Percentiles rank a stretch among this genome's conserved stretches.
Evolutionary conservation across 176 grass and related monocot genomes (phyloP).

Genomic region (Cocos nucifera): DNA sequence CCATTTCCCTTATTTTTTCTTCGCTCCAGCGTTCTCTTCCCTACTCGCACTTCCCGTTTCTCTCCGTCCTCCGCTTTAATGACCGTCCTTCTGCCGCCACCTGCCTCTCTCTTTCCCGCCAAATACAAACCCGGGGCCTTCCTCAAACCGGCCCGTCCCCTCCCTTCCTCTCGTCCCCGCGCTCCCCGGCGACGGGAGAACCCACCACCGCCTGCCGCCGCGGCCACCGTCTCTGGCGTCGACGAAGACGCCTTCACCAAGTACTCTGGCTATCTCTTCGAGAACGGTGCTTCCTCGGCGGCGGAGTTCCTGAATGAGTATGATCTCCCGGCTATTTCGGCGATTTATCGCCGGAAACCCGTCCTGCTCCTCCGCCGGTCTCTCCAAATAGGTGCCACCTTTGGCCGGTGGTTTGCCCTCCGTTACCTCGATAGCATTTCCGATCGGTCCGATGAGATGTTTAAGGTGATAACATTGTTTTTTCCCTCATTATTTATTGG

Average conservation of each 20-base stretch:
- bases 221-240: conserved; percentile 26
- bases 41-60: no score
- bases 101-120: not conserved
- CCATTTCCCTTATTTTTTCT: no score
- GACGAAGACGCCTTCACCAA: conserved; percentile 75
- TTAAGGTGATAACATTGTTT: conserved; percentile 29
- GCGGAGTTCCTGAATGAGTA: conserved; percentile 53
- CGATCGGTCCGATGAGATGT: conserved; percentile 72
- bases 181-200: conserved; percentile 9
- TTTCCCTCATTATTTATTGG: not conserved
- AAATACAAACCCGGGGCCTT: not conserved
- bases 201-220: conserved; percentile 3
- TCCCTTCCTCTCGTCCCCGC: not conserved
- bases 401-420: conserved; percentile 75
- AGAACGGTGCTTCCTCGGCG: conserved; percentile 43
- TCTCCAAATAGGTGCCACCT: conserved; percentile 59
- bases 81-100: not conserved
- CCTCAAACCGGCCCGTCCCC: not conserved
- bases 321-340: conserved; percentile 33
- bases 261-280: conserved; percentile 79
- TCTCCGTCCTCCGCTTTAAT: not conserved
- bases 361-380: conserved; percentile 75
- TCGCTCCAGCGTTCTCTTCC: no score
- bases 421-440: conserved; percentile 58
- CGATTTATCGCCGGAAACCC: conserved; percentile 69